A percentile compares a stretch with the other conserved stretches of the same genome.
Evolutionary conservation across 768 basidiomycete species (phyloP).

Genomic region (Boletus pseudo-olivaceus): DNA sequence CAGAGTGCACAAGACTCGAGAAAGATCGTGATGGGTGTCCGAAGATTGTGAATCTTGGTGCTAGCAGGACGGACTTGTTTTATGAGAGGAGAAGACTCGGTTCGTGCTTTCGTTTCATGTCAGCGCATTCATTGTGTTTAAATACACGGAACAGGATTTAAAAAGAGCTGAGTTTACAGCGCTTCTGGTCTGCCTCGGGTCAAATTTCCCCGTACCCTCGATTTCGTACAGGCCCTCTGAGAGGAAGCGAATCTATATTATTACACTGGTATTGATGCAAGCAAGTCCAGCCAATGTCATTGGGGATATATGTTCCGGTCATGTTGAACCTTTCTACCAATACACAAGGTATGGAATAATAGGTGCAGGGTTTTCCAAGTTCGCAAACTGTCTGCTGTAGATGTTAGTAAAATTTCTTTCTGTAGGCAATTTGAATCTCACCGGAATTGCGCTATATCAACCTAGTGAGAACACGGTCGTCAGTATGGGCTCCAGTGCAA

Average conservation of each 20-base stretch:
- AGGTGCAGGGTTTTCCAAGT: slow-evolving; percentile 59
- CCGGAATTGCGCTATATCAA: slow-evolving; percentile 75
- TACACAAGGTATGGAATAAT: slow-evolving; percentile 65
- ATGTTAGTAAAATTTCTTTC: slow-evolving; percentile 8
- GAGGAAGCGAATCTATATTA: neutral
- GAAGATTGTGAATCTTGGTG: slow-evolving; percentile 96
- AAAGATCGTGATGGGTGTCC: slow-evolving; percentile 98
- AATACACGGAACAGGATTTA: slow-evolving; percentile 22
- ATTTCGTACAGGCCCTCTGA: neutral
- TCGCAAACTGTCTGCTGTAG: slow-evolving; percentile 45
- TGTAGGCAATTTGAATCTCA: slow-evolving; percentile 30
- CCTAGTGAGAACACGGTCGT: slow-evolving; percentile 34
- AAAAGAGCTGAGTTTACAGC: slow-evolving; percentile 28
- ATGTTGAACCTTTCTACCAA: slow-evolving; percentile 23
- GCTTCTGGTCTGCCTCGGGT: neutral
- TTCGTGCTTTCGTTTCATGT: slow-evolving; percentile 29
- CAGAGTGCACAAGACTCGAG: slow-evolving; percentile 93
- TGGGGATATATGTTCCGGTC: slow-evolving; percentile 2
- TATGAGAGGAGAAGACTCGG: slow-evolving; percentile 86
- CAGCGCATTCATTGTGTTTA: neutral
- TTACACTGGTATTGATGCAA: slow-evolving; percentile 6
- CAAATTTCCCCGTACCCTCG: neutral
- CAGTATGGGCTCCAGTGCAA: neutral
- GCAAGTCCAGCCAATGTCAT: neutral
- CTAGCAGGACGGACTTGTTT: slow-evolving; percentile 88